Evolutionary conservation across 768 basidiomycete species (phyloP), one percentile per base, ranked within the genome.

Genomic region (Termitomyces sp.): DNA sequence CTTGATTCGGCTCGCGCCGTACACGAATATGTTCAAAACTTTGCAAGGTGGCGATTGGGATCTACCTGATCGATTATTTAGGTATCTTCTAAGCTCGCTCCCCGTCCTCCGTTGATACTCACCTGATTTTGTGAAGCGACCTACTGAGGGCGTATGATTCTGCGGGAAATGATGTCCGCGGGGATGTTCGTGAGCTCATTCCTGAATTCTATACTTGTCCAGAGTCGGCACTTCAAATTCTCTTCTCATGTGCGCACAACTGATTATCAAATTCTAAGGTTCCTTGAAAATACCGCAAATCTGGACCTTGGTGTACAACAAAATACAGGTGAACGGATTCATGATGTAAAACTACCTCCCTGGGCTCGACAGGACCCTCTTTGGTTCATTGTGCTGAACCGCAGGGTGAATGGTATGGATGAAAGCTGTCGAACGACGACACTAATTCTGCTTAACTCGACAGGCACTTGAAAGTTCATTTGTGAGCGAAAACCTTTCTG

Each of bases 21-120:
- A 91, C 71, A 96, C 94, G 31, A 87, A 89, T 69, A 96, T 96
- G 89, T 98, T 96, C 81, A 93, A 95, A 75, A 93, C 91, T 2
- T 74, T 97, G 37, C 77, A 96, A 85, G 96, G 96, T 10, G 96
- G 96, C 6, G 90, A 94, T 67, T 97, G 94, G 88, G 96, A 98
- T 76, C 74, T 97, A 15, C 95, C 95, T 0, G 93, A 94, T 74
- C 81, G 93, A 25, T 72, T 95, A 11, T 95, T 94, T 71, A 85
- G 81, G 90, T 88, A 59, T n/a, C 74, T 70, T 15, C 6, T 25
- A 8, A 43, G 42, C 17, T 29, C 6, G 8, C n/a, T 25, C 42
- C 25, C 25, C 38, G 37, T 54, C 34, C 42, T 59, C 36, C 63
- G 38, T 54, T 58, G 15, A 55, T 4, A 20, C 20, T 25, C 29